phyloP scores from a whole-genome alignment of 1,284 basidiomycete genomes.

The Tremellales sp. region DNA sequence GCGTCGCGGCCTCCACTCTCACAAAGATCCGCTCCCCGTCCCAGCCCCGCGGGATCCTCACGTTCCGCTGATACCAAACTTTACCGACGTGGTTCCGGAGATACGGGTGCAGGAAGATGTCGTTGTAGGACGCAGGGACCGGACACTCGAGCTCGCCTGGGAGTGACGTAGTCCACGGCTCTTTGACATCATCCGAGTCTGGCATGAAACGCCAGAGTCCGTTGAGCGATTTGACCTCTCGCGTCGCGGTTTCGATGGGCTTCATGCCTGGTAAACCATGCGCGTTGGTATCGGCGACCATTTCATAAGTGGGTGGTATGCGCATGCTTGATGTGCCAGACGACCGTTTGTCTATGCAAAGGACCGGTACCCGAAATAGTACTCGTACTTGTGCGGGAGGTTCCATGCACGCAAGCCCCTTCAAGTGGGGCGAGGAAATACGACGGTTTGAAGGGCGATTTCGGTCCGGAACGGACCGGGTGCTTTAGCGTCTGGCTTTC shows the following conservation, averaged over 20 bases:
- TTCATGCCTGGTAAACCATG: slow-evolving; percentile 3
- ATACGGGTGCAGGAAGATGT: slow-evolving; percentile 32
- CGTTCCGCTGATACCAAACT: slow-evolving; percentile 23
- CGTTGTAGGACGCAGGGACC: slow-evolving; percentile 30
- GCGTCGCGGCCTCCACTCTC: slow-evolving; percentile 22
- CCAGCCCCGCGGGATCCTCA: slow-evolving; percentile 20
- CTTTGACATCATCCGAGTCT: not conserved
- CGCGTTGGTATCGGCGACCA: not conserved
- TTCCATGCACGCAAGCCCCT: no score
- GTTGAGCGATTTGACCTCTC: slow-evolving; percentile 12
- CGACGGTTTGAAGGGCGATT: no score
- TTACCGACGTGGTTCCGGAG: slow-evolving; percentile 33
- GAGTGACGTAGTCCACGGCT: slow-evolving; percentile 10
- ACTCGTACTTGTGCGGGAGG: no score
- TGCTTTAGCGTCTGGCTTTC: no score
- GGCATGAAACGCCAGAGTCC: slow-evolving; percentile 14
- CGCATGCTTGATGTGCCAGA: no score
- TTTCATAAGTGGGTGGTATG: no score
- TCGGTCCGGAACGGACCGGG: no score
- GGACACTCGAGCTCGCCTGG: slow-evolving; percentile 20
- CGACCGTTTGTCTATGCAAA: no score
- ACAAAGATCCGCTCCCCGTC: slow-evolving; percentile 13
- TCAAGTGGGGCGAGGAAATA: no score
- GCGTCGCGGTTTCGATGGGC: slow-evolving; percentile 5
- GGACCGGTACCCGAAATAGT: no score